Evolutionary conservation across 768 basidiomycete species (phyloP).

Genomic region (Naganishia vishniacii): DNA sequence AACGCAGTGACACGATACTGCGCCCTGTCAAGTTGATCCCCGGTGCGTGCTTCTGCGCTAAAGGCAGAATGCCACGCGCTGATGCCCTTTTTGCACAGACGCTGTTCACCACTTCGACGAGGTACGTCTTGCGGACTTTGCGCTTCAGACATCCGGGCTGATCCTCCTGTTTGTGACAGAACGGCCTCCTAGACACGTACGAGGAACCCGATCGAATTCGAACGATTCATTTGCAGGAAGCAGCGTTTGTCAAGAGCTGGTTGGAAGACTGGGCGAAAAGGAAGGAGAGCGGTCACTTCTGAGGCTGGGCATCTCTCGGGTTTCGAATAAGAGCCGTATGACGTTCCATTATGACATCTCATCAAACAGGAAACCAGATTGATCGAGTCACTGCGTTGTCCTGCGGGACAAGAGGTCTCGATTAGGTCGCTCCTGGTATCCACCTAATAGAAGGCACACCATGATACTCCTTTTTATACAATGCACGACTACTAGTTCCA

Average conservation of each 20-base stretch:
- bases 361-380: too few relatives aligned
- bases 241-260: conserved; percentile 75
- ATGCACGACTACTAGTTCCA: too few relatives aligned
- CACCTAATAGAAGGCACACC: too few relatives aligned
- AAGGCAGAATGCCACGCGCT: too few relatives aligned
- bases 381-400: too few relatives aligned
- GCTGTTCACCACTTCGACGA: conserved; percentile 49
- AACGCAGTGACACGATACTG: conserved; percentile 64
- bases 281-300: conserved; percentile 22
- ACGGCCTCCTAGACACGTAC: conserved; percentile 60
- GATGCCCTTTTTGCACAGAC: conserved; percentile 27
- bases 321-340: too few relatives aligned
- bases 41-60: conserved; percentile 53
- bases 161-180: conserved; percentile 49
- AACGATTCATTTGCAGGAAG: conserved; percentile 72
- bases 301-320: too few relatives aligned
- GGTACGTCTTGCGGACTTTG: conserved; percentile 5
- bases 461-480: too few relatives aligned
- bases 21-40: conserved; percentile 83
- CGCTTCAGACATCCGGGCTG: neutral
- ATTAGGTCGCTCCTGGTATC: too few relatives aligned
- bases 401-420: too few relatives aligned
- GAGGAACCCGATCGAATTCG: conserved; percentile 72
- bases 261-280: conserved; percentile 52
- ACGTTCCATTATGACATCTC: too few relatives aligned